These are phyloP conservation scores for Combretum micranthum DNA, from an alignment of 345 rosid species.

Conservation along the genomic window DNA sequence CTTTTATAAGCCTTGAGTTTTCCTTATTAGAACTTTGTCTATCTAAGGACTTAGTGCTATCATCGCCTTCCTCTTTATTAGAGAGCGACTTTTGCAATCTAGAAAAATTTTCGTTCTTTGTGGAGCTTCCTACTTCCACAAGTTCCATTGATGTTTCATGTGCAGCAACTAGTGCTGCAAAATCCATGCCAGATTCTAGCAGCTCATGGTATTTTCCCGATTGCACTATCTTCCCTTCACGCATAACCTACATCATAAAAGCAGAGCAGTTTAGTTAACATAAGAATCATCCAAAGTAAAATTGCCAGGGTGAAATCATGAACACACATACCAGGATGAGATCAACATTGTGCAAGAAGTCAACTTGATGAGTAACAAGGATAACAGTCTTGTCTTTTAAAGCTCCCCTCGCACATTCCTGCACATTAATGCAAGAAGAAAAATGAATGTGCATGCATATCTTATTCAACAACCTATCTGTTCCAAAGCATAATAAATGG, in stretches of 20 bases:
- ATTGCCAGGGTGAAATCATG: not conserved
- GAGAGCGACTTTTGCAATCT: constrained; percentile 27
- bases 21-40: constrained; percentile 38
- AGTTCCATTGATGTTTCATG: constrained; percentile 84
- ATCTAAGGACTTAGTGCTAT: constrained; percentile 37
- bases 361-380: constrained; percentile 97
- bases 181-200: constrained; percentile 55
- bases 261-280: not conserved
- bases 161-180: constrained; percentile 72
- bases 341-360: constrained; percentile 83
- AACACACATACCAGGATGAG: constrained; percentile 52
- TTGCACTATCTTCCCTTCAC: constrained; percentile 80
- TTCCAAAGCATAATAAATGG: too few species aligned
- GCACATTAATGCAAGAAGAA: constrained; percentile 3
- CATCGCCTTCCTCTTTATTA: constrained; percentile 33
- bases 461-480: too few species aligned
- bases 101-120: constrained; percentile 26
- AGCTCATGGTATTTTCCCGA: constrained; percentile 72
- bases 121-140: constrained; percentile 43
- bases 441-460: too few species aligned
- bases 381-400: constrained; percentile 75
- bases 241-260: constrained; percentile 54
- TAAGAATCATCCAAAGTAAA: not conserved
- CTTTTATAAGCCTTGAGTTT: constrained; percentile 70
- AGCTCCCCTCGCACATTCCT: constrained; percentile 91